Conservation (phyloP, 441 rosid species). For the Melastoma candidum region DNA sequence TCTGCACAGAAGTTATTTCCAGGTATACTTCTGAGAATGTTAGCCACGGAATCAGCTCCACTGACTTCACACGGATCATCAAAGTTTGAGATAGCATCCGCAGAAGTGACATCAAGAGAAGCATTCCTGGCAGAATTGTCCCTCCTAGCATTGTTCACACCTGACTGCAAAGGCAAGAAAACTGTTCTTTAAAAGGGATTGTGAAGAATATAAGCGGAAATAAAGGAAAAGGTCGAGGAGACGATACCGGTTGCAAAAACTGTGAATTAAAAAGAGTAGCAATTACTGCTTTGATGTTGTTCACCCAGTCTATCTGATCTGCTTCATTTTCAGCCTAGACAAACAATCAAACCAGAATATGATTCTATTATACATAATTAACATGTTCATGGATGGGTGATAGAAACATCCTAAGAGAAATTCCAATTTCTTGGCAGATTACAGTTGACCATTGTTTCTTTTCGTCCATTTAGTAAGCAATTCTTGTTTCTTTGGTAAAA, state of each 20-base stretch:
- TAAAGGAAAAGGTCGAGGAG: slow-evolving; percentile 4
- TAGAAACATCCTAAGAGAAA: too few relatives aligned
- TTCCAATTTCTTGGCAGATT: too few relatives aligned
- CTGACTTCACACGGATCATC: slow-evolving; percentile 24
- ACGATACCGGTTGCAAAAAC: slow-evolving; percentile 58
- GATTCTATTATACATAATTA: too few relatives aligned
- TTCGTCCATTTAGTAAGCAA: too few relatives aligned
- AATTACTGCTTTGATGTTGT: slow-evolving; percentile 67
- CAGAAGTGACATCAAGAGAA: slow-evolving; percentile 23
- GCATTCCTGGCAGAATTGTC: slow-evolving; percentile 21
- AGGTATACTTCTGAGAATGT: slow-evolving; percentile 51
- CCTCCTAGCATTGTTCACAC: slow-evolving; percentile 22
- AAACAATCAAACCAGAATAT: slow-evolving; percentile 11
- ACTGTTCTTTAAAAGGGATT: slow-evolving; percentile 21
- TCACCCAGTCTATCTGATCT: slow-evolving; percentile 86
- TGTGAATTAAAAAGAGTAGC: slow-evolving; percentile 70
- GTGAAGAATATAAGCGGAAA: slow-evolving; percentile 1
- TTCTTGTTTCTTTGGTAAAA: too few relatives aligned
- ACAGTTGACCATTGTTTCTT: too few relatives aligned
- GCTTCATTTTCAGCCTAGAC: slow-evolving; percentile 85
- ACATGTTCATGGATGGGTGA: too few relatives aligned
- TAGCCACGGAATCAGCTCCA: slow-evolving; percentile 35
- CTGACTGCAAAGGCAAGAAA: slow-evolving; percentile 35
- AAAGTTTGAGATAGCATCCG: slow-evolving; percentile 15
- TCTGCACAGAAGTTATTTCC: slow-evolving; percentile 92